Base-by-base conservation (phyloP, 345 rosid species). In the Moringa oleifera region DNA sequence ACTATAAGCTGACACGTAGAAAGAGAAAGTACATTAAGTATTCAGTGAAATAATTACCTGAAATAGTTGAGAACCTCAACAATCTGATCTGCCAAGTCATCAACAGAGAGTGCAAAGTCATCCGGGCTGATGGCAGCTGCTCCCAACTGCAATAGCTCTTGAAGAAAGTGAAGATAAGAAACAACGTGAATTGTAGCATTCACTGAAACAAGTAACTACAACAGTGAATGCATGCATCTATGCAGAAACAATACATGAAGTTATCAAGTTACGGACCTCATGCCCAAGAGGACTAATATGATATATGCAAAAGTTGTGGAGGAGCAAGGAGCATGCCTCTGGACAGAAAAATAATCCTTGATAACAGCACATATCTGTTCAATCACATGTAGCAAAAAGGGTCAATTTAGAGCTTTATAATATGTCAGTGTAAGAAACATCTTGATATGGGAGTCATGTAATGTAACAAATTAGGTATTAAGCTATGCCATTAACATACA, bases 281-380 rank as follows among this genome's bases (percentile, higher is more conserved):
- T 95, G 97, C 65, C 96, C 97, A 22, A 96, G 92, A 64, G 99
- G 97, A 76, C 87, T 85, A 63, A 95, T 87, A 70, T 95, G 99
- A 76, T 91, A 95, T 73, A 89, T 80, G 77, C 99, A 91, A 65
- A 95, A 95, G 81, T 89, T 95, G 84, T 89, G 91, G 23, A 91
- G 93, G 51, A 95, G 79, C 79, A 95, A 75, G 47, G 97, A 87
- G 73, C 85, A 82, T 59, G 97, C 91, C 75, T 95, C 97, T 18
- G 89, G 86, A 71, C 93, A 91, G 71, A 80, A 88, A 70, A 95
- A 81, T 52, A 95, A 76, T 70, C 95, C 94, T 83, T 95, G 97
- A 69, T 87, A 89, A 65, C 95, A 89, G 36, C 89, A 95, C 65
- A 82, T 73, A 81, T 86, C 99, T 95, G 86, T 73, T 71, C 68